Evolutionary conservation across 2,329 filamentous ascomycete genomes (phyloP).

Genomic region (Thyridium curvatum): DNA sequence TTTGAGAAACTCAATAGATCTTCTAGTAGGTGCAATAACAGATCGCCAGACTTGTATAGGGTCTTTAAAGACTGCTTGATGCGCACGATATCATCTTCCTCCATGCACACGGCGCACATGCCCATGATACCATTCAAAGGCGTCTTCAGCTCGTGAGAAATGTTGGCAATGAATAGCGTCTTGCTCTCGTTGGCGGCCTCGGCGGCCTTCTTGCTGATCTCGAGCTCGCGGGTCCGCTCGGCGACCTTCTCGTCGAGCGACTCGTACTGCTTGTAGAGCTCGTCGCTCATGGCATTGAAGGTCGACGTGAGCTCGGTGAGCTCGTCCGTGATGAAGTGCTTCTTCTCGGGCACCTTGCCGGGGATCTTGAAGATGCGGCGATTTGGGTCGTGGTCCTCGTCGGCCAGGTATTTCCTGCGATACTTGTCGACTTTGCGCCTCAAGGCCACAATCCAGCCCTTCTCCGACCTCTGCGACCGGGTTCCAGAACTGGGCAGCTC

Average conservation of each 20-base stretch:
- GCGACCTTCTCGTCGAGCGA: slow-evolving; percentile 78
- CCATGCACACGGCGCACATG: slow-evolving; percentile 90
- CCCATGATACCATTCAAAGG: slow-evolving; percentile 93
- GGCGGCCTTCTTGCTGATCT: slow-evolving; percentile 84
- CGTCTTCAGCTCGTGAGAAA: slow-evolving; percentile 81
- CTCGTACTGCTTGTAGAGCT: slow-evolving; percentile 80
- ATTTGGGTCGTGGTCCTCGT: slow-evolving; percentile 28
- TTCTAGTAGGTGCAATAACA: slow-evolving; percentile 79
- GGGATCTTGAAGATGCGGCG: slow-evolving; percentile 74
- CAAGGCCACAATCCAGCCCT: slow-evolving; percentile 28
- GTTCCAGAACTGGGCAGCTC: slow-evolving; percentile 33
- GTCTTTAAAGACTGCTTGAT: slow-evolving; percentile 81
- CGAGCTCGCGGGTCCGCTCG: slow-evolving; percentile 75
- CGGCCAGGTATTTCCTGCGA: slow-evolving; percentile 17
- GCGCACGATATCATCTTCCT: slow-evolving; percentile 71
- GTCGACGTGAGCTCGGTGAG: slow-evolving; percentile 75
- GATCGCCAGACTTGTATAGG: slow-evolving; percentile 78
- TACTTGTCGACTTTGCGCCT: slow-evolving; percentile 23
- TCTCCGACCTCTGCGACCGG: slow-evolving; percentile 36
- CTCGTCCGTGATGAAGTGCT: slow-evolving; percentile 76
- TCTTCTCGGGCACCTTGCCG: slow-evolving; percentile 69
- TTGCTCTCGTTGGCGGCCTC: slow-evolving; percentile 97
- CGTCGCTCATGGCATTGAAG: slow-evolving; percentile 92
- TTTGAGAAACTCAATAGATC: slow-evolving; percentile 91
- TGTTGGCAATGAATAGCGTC: slow-evolving; percentile 95